These are phyloP conservation scores for Candida palmyrensis DNA, from an alignment of 805 yeast genomes.

Conservation along the genomic window DNA sequence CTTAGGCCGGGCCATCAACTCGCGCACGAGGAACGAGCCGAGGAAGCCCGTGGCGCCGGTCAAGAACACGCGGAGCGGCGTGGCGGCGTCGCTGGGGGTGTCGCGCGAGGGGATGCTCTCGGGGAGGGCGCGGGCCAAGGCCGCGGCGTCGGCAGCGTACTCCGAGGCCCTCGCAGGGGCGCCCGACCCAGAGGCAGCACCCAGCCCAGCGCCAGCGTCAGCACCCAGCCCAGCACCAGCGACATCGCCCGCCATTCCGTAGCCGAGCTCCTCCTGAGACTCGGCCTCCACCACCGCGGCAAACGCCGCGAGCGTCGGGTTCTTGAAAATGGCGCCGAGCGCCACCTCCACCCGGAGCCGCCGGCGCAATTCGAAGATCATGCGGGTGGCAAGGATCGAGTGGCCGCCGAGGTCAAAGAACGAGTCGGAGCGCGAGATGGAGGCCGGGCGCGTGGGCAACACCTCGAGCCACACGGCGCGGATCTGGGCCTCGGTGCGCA, in stretches of 20 bases:
- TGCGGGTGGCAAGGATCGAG: conserved; percentile 91
- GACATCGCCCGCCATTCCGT: conserved; percentile 19
- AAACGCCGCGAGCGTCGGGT: conserved; percentile 79
- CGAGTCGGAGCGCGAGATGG: conserved; percentile 73
- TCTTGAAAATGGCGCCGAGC: conserved; percentile 81
- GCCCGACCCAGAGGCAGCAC: too few relatives aligned
- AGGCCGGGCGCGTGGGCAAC: conserved; percentile 79
- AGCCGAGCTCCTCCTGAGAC: conserved; percentile 17
- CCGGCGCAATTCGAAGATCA: conserved; percentile 90
- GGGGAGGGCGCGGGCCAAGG: conserved; percentile 38
- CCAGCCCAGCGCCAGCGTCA: too few relatives aligned
- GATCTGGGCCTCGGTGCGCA: conserved; percentile 60
- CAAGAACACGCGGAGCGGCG: conserved; percentile 60
- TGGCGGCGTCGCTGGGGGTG: conserved; percentile 25
- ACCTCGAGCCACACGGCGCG: conserved; percentile 82
- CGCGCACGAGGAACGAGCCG: conserved; percentile 83
- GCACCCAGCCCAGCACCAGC: too few relatives aligned
- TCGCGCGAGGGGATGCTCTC: conserved; percentile 41
- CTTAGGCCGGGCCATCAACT: conserved; percentile 54
- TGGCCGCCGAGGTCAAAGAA: conserved; percentile 98
- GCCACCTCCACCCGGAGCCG: conserved; percentile 77
- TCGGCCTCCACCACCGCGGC: conserved; percentile 59
- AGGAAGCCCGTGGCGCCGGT: conserved; percentile 97
- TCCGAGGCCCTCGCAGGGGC: too few relatives aligned
- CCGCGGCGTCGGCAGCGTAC: conserved; percentile 73